Percentiles rank a stretch among this genome's conserved stretches.
Conservation (phyloP, 352 stramenopile genomes). For the Globisporangium middletonii region DNA sequence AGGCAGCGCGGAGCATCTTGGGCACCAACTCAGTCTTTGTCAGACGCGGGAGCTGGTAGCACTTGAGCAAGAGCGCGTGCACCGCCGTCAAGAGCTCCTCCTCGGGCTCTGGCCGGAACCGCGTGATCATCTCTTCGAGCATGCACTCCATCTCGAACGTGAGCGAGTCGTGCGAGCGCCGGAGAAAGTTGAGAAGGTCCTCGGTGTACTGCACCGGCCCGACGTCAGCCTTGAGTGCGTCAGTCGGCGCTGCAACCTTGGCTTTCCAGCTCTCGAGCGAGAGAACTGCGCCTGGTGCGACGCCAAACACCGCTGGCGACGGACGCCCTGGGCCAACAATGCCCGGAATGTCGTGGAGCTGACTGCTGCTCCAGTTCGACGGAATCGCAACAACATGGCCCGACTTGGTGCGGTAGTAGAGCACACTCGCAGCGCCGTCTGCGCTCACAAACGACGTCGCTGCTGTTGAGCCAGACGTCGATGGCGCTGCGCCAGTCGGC, state of each 20-base stretch:
- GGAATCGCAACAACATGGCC: constrained; percentile 75
- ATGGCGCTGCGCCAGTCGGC: constrained; percentile 9
- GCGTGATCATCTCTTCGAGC: constrained; percentile 98
- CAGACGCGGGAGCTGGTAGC: constrained; percentile 80
- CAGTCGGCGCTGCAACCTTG: constrained; percentile 38
- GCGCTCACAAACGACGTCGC: constrained; percentile 4
- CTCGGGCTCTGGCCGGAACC: constrained; percentile 95
- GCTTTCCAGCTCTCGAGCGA: constrained; percentile 68
- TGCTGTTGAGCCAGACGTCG: not conserved
- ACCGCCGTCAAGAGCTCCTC: constrained; percentile 97
- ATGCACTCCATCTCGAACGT: constrained; percentile 97
- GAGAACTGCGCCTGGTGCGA: constrained; percentile 47
- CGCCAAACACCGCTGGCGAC: constrained; percentile 67
- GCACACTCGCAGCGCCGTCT: constrained; percentile 10
- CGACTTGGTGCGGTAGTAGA: constrained; percentile 81
- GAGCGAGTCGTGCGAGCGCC: constrained; percentile 80
- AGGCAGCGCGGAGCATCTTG: constrained; percentile 86
- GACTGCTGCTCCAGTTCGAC: constrained; percentile 38
- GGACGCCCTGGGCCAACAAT: constrained; percentile 60
- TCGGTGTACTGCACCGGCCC: constrained; percentile 87
- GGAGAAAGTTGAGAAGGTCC: constrained; percentile 94
- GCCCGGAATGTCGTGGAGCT: constrained; percentile 67
- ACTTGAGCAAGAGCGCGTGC: constrained; percentile 94
- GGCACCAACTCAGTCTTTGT: constrained; percentile 75
- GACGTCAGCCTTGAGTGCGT: constrained; percentile 58